Conservation (phyloP, 768 basidiomycete species). For the Podaxis sp. region DNA sequence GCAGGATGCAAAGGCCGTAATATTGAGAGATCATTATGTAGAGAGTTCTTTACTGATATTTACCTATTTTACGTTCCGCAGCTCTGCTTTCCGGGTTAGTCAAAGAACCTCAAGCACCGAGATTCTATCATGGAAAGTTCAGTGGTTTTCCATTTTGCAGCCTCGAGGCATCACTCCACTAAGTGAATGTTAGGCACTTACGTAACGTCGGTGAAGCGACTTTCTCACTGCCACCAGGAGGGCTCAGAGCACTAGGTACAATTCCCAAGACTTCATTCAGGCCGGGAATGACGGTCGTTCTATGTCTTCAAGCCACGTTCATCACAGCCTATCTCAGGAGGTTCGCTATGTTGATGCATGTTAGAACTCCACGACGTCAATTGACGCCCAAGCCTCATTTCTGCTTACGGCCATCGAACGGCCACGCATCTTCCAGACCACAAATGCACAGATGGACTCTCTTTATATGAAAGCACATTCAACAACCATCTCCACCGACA, state of each 20-base stretch:
- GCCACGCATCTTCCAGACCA: neutral
- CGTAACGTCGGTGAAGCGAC: neutral
- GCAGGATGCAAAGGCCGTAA: neutral
- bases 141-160: neutral
- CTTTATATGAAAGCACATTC: conserved; percentile 4
- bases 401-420: neutral
- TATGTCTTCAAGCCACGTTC: neutral
- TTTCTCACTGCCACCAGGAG: too few species aligned
- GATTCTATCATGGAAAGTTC: neutral
- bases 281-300: neutral
- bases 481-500: neutral
- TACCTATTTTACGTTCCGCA: neutral
- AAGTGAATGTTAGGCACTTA: neutral
- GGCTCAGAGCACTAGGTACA: too few species aligned
- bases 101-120: neutral
- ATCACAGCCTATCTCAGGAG: neutral
- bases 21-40: neutral
- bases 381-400: conserved; percentile 4
- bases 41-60: neutral
- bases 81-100: neutral
- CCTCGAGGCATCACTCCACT: neutral
- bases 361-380: conserved; percentile 8
- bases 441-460: neutral
- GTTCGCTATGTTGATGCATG: conserved; percentile 8
- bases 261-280: neutral